Conservation (phyloP, 495 filamentous ascomycete genomes). For the Achaetomiella virescens region DNA sequence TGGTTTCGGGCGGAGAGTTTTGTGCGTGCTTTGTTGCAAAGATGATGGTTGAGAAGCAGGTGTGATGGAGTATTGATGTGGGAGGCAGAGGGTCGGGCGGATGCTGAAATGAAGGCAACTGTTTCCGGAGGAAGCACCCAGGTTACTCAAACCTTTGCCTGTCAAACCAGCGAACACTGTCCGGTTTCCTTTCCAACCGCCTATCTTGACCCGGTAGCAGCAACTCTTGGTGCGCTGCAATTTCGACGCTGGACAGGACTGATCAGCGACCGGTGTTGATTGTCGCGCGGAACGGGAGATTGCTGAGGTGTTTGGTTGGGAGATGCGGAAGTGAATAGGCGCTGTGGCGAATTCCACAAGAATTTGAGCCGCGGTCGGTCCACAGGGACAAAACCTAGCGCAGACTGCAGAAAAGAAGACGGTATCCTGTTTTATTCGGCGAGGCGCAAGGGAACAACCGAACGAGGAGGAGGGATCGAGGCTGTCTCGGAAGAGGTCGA, state of each 20-base stretch:
- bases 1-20: conserved; percentile 12
- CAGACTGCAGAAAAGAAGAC: conserved; percentile 5
- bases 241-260: not conserved
- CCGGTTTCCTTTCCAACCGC: conserved; percentile 13
- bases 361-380: not conserved
- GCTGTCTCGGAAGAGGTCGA: conserved; percentile 28
- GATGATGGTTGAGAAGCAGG: not conserved
- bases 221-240: not conserved
- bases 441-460: not conserved
- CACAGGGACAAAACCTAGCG: conserved; percentile 2
- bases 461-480: conserved; percentile 13
- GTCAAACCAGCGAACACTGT: conserved; percentile 26
- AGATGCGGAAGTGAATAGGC: not conserved
- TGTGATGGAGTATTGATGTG: conserved; percentile 8
- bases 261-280: not conserved
- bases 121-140: conserved; percentile 23
- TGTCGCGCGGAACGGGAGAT: not conserved
- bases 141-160: conserved; percentile 35
- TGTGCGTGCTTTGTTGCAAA: conserved; percentile 10
- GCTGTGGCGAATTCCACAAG: not conserved
- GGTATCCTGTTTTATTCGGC: conserved; percentile 1
- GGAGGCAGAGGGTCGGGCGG: conserved; percentile 5
- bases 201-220: not conserved
- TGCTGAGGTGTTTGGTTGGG: not conserved
- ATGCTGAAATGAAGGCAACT: conserved; percentile 22